Conservation (phyloP, 805 yeast genomes). For the Saccharomycopsis oosterbeekiorum region DNA sequence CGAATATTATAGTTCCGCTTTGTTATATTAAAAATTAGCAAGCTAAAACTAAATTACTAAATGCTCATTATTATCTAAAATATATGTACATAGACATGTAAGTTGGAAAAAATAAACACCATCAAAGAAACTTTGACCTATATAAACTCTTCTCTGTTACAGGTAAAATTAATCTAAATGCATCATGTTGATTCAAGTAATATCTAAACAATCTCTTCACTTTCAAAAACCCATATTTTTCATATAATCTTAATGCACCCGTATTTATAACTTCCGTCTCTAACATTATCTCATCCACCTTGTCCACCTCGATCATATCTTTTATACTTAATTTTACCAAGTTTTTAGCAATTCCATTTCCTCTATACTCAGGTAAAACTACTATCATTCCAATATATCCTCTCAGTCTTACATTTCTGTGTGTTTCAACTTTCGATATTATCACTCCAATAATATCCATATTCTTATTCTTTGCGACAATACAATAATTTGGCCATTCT, state of each 20-base stretch:
- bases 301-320: conserved; percentile 44
- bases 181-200: conserved; percentile 88
- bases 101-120: conserved; percentile 22
- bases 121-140: conserved; percentile 40
- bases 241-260: conserved; percentile 62
- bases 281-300: conserved; percentile 83
- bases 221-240: conserved; percentile 65
- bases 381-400: conserved; percentile 98
- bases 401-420: conserved; percentile 59
- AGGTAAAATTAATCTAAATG: conserved; percentile 78
- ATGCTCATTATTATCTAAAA: not conserved
- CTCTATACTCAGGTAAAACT: conserved; percentile 60
- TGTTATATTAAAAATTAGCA: not conserved
- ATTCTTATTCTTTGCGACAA: conserved; percentile 40
- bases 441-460: conserved; percentile 63
- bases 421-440: conserved; percentile 72
- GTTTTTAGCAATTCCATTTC: conserved; percentile 71
- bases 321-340: conserved; percentile 55
- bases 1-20: not conserved
- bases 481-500: conserved; percentile 83
- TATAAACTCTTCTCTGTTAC: conserved; percentile 48
- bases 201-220: conserved; percentile 74
- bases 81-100: not conserved
- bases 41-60: not conserved
- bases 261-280: conserved; percentile 83